These are phyloP conservation scores for Pseudocercospora cruenta DNA, from an alignment of 2,329 filamentous ascomycete genomes.

Conservation along the genomic window DNA sequence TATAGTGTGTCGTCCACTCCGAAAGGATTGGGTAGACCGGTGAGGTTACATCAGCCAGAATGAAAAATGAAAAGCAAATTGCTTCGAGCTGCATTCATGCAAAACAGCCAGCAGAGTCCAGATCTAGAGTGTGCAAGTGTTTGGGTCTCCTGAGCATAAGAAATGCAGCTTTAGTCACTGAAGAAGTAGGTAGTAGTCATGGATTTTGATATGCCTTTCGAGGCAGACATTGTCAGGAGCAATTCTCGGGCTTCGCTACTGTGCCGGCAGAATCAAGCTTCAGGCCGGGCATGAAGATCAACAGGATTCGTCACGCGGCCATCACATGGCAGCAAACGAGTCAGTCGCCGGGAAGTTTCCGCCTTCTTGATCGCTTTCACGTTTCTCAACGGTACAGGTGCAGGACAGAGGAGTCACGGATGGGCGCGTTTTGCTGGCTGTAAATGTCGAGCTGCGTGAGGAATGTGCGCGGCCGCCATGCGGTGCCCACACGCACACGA, in stretches of 20 bases:
- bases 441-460: conserved; percentile 4
- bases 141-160: not conserved
- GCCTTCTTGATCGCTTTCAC: not conserved
- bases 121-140: not conserved
- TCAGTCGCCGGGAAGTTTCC: conserved; percentile 10
- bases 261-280: conserved; percentile 1
- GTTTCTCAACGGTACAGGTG: conserved; percentile 1
- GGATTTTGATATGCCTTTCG: not conserved
- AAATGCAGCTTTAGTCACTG: not conserved
- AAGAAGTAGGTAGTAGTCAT: conserved; percentile 8
- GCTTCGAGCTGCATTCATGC: too few relatives aligned
- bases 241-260: not conserved
- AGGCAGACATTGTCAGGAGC: not conserved
- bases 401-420: conserved; percentile 6
- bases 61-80: too few relatives aligned
- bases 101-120: not conserved
- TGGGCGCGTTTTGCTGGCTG: conserved; percentile 13
- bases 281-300: conserved; percentile 7
- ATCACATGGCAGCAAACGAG: conserved; percentile 3
- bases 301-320: conserved; percentile 8
- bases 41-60: conserved; percentile 14
- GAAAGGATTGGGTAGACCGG: not conserved
- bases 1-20: not conserved
- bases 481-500: conserved; percentile 12
- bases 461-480: conserved; percentile 10